These are phyloP conservation scores for Debaryomyces coudertii DNA, from an alignment of 1,139 yeast species.

Conservation along the genomic window DNA sequence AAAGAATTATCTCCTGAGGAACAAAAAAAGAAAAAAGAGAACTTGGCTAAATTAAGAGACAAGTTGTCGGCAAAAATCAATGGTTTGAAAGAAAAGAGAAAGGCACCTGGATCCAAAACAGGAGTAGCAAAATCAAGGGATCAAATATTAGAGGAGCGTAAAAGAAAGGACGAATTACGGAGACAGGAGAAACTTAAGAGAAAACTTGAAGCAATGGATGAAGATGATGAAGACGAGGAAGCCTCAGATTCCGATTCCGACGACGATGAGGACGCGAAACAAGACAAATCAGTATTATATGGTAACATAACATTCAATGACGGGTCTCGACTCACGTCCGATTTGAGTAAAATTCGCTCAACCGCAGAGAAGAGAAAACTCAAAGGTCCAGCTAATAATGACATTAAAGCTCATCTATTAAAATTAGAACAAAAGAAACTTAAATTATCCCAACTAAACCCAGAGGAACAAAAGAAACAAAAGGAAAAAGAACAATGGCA, in stretches of 20 bases:
- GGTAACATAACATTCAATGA: constrained; percentile 84
- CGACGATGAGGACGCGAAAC: constrained; percentile 35
- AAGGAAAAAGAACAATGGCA: constrained; percentile 85
- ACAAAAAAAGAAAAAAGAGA: constrained; percentile 52
- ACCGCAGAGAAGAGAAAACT: constrained; percentile 54
- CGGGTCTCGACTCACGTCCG: constrained; percentile 81
- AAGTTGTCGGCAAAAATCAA: constrained; percentile 75
- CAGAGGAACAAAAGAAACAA: constrained; percentile 61
- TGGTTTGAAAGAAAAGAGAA: constrained; percentile 74
- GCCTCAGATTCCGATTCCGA: constrained; percentile 44
- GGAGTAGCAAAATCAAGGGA: constrained; percentile 82
- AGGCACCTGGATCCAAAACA: constrained; percentile 84
- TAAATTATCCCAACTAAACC: constrained; percentile 60
- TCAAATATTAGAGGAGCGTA: constrained; percentile 66
- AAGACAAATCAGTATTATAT: constrained; percentile 56
- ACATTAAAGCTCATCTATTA: constrained; percentile 78
- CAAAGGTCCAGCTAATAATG: constrained; percentile 87
- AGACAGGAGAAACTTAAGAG: constrained; percentile 39
- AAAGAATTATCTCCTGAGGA: constrained; percentile 48
- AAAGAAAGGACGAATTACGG: constrained; percentile 45
- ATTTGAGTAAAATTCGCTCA: constrained; percentile 60
- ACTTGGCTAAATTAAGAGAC: constrained; percentile 66
- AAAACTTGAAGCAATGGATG: constrained; percentile 40
- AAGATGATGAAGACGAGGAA: constrained; percentile 36
- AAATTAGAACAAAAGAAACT: constrained; percentile 75